Evolutionary conservation across 1,284 basidiomycete species (phyloP), one percentile per base, ranked within the genome.

Genomic region (Malassezia yamatoensis): DNA sequence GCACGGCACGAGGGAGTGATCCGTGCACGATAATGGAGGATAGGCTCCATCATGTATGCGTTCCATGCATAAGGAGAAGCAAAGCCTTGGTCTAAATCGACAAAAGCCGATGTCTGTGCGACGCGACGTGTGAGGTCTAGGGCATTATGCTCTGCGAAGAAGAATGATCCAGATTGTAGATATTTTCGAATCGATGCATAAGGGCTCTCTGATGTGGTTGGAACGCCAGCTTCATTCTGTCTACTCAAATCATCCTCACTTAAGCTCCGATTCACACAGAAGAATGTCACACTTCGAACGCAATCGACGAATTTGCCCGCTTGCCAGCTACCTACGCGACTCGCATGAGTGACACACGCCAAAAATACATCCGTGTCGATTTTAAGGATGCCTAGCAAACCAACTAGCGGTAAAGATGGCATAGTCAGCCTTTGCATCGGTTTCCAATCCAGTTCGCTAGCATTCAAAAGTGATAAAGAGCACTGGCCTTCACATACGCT

Each of bases 121-220:
- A 68, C 59, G 9, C 70, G 62, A 5, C 63, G 54, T 15, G 67
- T 66, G 24, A 98, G 79, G 76, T 98, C 91, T 85, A 90, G 96
- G 12, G 81, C 80, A 5, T 85, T 81, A 60, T 83, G 82, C 18
- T 83, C 72, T 5, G 93, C 85, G 72, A 88, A 94, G 77, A 96
- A 99, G 78, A 99, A 99, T 1, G 86, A 85, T 3, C 90, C 90
- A 20, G 85, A 86, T 47, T 87, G 86, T 7, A 99, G 78, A 48
- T 96, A 90, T 76, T 94, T 96, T 48, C 84, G 86, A 65, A 98
- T 81, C 0, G 89, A 86, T 49, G 83, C 76, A 72, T 90, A 94
- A 3, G 94, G 93, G 71, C 96, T 89, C 68, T 94, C 89, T 66
- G 13, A 52, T 20, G 47, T 52, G 47, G 41, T 59, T 61, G 45